phyloP scores from a whole-genome alignment of 1,284 basidiomycete species.

The Ganoderma lucidum region DNA sequence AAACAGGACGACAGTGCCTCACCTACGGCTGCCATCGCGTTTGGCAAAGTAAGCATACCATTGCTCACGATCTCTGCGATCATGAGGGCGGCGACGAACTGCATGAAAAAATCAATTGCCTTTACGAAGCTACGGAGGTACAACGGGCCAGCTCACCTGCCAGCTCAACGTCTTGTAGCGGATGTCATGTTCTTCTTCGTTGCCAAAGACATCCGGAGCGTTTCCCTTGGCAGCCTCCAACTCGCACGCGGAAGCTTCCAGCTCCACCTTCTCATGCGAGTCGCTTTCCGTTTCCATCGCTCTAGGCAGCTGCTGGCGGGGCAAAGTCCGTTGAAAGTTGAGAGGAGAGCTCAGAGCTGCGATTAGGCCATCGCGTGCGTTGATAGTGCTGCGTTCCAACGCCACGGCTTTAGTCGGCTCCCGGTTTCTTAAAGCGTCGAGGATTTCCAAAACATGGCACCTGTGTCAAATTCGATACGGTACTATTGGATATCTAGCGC shows the following conservation, averaged over 20 bases:
- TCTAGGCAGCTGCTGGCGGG: background rate
- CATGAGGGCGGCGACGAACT: conserved; percentile 62
- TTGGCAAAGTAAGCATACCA: conserved; percentile 64
- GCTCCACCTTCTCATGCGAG: background rate
- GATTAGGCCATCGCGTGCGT: background rate
- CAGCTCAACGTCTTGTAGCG: conserved; percentile 52
- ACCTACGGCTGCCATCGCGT: conserved; percentile 62
- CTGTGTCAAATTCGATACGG: background rate
- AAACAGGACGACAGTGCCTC: background rate
- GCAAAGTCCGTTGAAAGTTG: background rate
- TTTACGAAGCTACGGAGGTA: background rate
- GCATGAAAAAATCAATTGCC: background rate
- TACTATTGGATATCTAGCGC: background rate
- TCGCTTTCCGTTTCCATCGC: background rate
- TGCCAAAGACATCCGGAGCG: conserved; percentile 43
- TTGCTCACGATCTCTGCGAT: conserved; percentile 67
- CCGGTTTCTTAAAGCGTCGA: background rate
- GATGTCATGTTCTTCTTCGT: conserved; percentile 44
- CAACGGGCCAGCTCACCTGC: conserved; percentile 47
- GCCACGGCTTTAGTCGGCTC: background rate
- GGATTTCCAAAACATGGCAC: background rate
- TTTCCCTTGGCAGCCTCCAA: background rate
- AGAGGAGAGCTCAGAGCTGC: background rate
- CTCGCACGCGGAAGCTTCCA: background rate
- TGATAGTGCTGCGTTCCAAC: background rate